These are phyloP conservation scores for Karstenula rhodostoma DNA, from an alignment of 2,329 filamentous ascomycete genomes.

Conservation along the genomic window DNA sequence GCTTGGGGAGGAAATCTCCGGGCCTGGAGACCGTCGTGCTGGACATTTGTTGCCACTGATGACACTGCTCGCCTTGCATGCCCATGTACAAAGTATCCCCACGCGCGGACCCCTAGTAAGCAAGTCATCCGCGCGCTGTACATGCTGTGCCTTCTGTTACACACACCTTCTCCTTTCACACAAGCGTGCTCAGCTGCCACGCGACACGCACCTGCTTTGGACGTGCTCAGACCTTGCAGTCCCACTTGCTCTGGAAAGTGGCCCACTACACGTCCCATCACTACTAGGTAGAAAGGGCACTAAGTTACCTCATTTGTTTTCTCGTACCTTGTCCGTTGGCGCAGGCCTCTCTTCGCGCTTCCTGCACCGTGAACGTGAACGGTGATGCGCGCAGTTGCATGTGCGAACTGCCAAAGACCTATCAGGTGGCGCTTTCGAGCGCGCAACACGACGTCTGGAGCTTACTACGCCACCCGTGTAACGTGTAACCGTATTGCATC, in stretches of 20 bases:
- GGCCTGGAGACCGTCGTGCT: neutral
- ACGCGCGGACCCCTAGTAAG: slow-evolving; percentile 5
- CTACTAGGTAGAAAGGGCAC: neutral
- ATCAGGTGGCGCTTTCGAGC: neutral
- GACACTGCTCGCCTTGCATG: neutral
- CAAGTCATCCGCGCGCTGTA: slow-evolving; percentile 6
- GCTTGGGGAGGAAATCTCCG: neutral
- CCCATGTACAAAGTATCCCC: neutral
- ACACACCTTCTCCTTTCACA: neutral
- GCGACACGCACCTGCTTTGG: neutral
- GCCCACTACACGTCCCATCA: neutral
- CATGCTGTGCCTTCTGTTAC: neutral
- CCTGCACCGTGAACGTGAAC: neutral
- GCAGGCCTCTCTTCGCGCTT: neutral
- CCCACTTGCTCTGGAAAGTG: neutral
- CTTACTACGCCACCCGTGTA: neutral
- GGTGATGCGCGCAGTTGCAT: neutral
- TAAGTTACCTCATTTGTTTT: neutral
- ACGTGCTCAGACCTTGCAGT: neutral
- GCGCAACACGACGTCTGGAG: neutral
- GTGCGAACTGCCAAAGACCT: neutral
- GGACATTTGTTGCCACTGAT: neutral
- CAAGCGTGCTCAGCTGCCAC: neutral
- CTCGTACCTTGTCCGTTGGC: neutral
- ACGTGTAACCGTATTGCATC: neutral